phyloP scores from a whole-genome alignment of 495 filamentous ascomycete genomes.

The Penicillium soppii region DNA sequence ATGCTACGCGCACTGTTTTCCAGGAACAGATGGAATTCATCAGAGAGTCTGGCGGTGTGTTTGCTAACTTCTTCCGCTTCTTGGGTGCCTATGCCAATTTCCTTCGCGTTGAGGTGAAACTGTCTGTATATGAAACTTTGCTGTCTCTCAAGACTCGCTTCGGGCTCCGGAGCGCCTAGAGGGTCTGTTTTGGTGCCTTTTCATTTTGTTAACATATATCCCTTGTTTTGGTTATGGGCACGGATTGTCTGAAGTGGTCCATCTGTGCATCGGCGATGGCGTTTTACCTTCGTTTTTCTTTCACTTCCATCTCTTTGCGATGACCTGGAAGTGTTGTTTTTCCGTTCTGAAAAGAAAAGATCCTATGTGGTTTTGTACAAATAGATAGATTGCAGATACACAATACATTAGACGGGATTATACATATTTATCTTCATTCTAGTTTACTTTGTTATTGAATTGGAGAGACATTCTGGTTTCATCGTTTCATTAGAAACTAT shows the following conservation, averaged over 20 bases:
- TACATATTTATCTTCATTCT: slow-evolving; percentile 2
- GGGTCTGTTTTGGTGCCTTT: neutral
- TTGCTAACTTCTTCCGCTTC: slow-evolving; percentile 54
- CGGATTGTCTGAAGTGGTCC: slow-evolving; percentile 24
- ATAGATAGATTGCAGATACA: slow-evolving; percentile 14
- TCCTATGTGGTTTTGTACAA: slow-evolving; percentile 5
- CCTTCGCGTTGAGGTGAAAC: slow-evolving; percentile 62
- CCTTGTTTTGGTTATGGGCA: slow-evolving; percentile 21
- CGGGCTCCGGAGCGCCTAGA: slow-evolving; percentile 21
- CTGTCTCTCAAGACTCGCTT: slow-evolving; percentile 47
- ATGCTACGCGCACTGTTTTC: slow-evolving; percentile 86
- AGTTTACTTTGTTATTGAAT: neutral
- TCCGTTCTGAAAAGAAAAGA: neutral
- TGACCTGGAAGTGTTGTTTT: neutral
- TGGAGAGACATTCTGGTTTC: slow-evolving; percentile 17
- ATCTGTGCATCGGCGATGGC: slow-evolving; percentile 38
- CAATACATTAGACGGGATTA: slow-evolving; percentile 5
- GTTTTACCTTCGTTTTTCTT: slow-evolving; percentile 15
- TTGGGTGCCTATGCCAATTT: slow-evolving; percentile 57
- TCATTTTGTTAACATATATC: slow-evolving; percentile 1
- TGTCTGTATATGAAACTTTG: slow-evolving; percentile 59
- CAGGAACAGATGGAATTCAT: slow-evolving; percentile 80
- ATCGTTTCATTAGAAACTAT: slow-evolving; percentile 36
- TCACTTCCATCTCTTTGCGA: neutral
- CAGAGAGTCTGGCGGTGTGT: slow-evolving; percentile 53